These are phyloP conservation scores for Cyberlindnera xylosilytica DNA, from an alignment of 805 yeast species.

Conservation along the genomic window DNA sequence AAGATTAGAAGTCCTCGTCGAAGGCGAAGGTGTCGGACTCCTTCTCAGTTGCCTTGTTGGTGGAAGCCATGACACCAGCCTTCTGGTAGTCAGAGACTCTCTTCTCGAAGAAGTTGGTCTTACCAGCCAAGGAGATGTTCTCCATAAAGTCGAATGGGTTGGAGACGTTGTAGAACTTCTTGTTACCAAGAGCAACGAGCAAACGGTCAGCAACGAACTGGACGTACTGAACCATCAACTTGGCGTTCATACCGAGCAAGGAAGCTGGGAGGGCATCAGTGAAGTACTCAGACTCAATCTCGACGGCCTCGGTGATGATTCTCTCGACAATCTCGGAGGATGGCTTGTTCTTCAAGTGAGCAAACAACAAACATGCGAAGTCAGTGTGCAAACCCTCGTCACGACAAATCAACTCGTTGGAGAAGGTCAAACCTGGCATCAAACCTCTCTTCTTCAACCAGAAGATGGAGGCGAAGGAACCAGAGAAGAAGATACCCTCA, in stretches of 20 bases:
- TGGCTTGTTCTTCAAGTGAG: slow-evolving; percentile 91
- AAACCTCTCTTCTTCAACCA: slow-evolving; percentile 99
- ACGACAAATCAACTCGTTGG: slow-evolving; percentile 95
- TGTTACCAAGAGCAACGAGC: slow-evolving; percentile 85
- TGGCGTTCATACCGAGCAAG: slow-evolving; percentile 90
- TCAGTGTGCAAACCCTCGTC: slow-evolving; percentile 99
- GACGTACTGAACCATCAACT: slow-evolving; percentile 95
- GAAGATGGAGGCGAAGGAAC: slow-evolving; percentile 96
- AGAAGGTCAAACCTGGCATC: slow-evolving; percentile 98
- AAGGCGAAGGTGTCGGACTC: slow-evolving; percentile 66
- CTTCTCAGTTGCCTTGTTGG: slow-evolving; percentile 43
- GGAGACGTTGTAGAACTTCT: slow-evolving; percentile 79
- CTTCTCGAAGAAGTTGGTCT: slow-evolving; percentile 98
- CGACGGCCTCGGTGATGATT: slow-evolving; percentile 93
- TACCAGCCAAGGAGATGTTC: slow-evolving; percentile 96
- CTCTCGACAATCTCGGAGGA: slow-evolving; percentile 70
- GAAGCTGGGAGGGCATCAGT: slow-evolving; percentile 93
- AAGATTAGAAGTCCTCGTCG: slow-evolving; percentile 84
- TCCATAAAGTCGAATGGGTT: slow-evolving; percentile 99
- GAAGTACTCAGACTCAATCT: slow-evolving; percentile 89
- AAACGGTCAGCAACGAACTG: slow-evolving; percentile 97
- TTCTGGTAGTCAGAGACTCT: slow-evolving; percentile 98
- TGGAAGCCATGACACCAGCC: slow-evolving; percentile 96
- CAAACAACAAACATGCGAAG: slow-evolving; percentile 92
- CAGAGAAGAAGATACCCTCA: slow-evolving; percentile 97